phyloP scores from a whole-genome alignment of 2,329 filamentous ascomycete genomes.

The Apiospora aurea region DNA sequence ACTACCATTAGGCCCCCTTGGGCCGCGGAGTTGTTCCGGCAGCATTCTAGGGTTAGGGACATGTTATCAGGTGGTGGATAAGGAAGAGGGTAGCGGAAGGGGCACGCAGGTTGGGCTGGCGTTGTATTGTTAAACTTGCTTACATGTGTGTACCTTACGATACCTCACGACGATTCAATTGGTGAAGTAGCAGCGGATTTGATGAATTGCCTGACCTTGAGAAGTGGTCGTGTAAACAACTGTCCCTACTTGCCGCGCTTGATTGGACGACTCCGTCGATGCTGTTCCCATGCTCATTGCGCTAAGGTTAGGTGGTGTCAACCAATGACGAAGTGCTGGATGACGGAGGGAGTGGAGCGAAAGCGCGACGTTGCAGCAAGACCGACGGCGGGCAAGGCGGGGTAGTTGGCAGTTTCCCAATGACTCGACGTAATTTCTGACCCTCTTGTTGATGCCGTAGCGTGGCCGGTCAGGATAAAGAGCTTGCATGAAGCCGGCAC shows the following conservation, averaged over 20 bases:
- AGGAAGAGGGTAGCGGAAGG: not conserved
- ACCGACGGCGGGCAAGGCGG: slow-evolving; percentile 5
- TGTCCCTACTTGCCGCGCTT: not conserved
- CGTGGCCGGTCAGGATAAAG: not conserved
- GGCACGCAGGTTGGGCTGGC: not conserved
- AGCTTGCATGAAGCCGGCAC: not conserved
- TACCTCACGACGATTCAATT: slow-evolving; percentile 19
- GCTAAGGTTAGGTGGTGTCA: not conserved
- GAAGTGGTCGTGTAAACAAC: slow-evolving; percentile 1
- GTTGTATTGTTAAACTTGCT: slow-evolving; percentile 8
- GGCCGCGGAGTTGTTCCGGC: not conserved
- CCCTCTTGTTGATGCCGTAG: not conserved
- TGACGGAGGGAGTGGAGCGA: not conserved
- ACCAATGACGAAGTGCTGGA: not conserved
- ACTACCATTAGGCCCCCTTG: not conserved
- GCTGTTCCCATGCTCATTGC: not conserved
- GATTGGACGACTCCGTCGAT: not conserved
- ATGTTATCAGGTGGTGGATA: not conserved
- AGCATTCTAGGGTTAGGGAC: not conserved
- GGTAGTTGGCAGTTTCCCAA: not conserved
- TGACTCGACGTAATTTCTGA: not conserved
- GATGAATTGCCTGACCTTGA: not conserved
- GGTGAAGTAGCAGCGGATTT: not conserved
- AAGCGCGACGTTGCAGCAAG: slow-evolving; percentile 13
- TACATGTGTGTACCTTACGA: slow-evolving; percentile 14